phyloP scores from a whole-genome alignment of 108 stramenopile species.

The Epithemia pelagica region DNA sequence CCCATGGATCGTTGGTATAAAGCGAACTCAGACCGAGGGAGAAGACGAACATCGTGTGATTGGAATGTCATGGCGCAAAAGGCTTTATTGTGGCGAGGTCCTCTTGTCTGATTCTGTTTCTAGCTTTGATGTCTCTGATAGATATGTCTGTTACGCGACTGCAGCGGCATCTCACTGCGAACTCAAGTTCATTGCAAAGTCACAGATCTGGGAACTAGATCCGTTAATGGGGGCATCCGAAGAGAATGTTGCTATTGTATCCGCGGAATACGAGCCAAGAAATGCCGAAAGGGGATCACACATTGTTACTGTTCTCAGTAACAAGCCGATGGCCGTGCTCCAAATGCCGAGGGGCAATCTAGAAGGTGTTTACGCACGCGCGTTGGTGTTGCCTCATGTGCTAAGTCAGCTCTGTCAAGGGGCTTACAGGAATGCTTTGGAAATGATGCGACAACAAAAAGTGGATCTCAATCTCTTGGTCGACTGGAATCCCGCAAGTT shows the following conservation, averaged over 20 bases:
- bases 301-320: constrained; percentile 61
- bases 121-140: constrained; percentile 52
- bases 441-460: constrained; percentile 77
- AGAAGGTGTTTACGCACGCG: constrained; percentile 75
- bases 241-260: constrained; percentile 38
- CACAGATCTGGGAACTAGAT: constrained; percentile 53
- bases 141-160: constrained; percentile 48
- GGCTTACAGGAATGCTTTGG: constrained; percentile 50
- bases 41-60: constrained; percentile 40
- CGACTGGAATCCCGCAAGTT: constrained; percentile 54
- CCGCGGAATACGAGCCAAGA: constrained; percentile 78
- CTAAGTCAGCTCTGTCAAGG: constrained; percentile 49
- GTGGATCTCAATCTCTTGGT: constrained; percentile 82
- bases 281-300: constrained; percentile 73
- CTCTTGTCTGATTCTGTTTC: constrained; percentile 66
- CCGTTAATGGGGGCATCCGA: constrained; percentile 71
- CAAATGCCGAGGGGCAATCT: constrained; percentile 85
- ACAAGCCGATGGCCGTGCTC: constrained; percentile 55
- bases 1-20: constrained; percentile 68
- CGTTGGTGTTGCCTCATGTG: constrained; percentile 63
- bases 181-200: constrained; percentile 54
- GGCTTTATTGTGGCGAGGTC: constrained; percentile 74
- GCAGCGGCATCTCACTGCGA: constrained; percentile 66
- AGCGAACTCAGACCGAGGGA: constrained; percentile 21
- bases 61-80: constrained; percentile 54